Percentiles rank a stretch among this genome's conserved stretches.
These are phyloP conservation scores for Blumeria graminis DNA, from an alignment of 2,329 filamentous ascomycete genomes.

Conservation along the genomic window DNA sequence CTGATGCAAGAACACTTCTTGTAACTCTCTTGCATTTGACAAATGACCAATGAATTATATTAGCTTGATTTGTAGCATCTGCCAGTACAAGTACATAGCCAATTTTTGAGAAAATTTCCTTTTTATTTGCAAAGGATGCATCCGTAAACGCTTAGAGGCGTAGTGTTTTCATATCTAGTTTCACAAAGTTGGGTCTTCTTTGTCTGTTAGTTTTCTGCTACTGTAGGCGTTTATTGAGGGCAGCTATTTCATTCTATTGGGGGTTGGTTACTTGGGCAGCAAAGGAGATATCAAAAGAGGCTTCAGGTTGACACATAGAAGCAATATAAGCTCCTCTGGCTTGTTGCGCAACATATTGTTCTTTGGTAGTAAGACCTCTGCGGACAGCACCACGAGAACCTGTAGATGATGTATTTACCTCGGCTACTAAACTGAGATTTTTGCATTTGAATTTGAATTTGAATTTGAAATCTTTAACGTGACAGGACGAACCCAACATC, in stretches of 20 bases:
- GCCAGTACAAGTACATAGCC: not conserved
- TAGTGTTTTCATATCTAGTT: not conserved
- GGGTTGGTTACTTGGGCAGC: not conserved
- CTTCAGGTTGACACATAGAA: not conserved
- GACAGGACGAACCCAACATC: too few species aligned
- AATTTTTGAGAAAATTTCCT: not conserved
- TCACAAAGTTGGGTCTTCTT: not conserved
- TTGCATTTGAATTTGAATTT: too few species aligned
- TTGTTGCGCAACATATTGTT: not conserved
- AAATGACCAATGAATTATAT: not conserved
- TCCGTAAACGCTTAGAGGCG: not conserved
- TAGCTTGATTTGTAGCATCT: not conserved
- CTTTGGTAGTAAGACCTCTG: not conserved
- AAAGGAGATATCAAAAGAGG: not conserved
- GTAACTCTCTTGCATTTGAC: too few species aligned
- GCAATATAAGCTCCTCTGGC: not conserved
- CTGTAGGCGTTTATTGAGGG: not conserved
- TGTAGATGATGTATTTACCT: not conserved
- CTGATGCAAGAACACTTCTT: too few species aligned
- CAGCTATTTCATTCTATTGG: not conserved
- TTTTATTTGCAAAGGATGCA: not conserved
- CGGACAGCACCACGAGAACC: not conserved
- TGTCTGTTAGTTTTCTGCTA: not conserved
- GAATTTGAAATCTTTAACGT: too few species aligned
- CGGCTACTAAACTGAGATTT: not conserved